Evolutionary conservation across 495 filamentous ascomycete species (phyloP).

Genomic region (Podospora pseudocomata): DNA sequence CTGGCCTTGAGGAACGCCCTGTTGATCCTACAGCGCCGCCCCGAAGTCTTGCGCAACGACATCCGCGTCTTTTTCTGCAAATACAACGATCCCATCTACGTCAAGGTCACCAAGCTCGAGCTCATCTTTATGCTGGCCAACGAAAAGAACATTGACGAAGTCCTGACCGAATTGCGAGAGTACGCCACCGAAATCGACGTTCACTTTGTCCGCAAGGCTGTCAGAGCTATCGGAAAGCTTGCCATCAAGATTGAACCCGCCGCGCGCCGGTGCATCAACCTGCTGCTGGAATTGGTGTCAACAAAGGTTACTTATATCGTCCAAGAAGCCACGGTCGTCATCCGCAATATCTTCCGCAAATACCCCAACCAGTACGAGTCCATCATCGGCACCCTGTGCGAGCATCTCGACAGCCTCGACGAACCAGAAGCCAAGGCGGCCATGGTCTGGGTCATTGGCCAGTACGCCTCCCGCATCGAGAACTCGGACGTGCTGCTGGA

Average conservation of each 20-base stretch:
- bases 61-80: constrained; percentile 99
- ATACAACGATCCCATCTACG: constrained; percentile 99
- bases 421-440: constrained; percentile 99
- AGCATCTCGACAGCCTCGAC: constrained; percentile 93
- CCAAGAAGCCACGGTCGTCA: constrained; percentile 98
- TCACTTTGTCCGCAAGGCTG: constrained; percentile 96
- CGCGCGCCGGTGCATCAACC: constrained; percentile 83
- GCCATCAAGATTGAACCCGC: constrained; percentile 99
- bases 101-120: constrained; percentile 98
- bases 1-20: constrained; percentile 91
- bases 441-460: constrained; percentile 99
- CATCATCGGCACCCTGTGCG: constrained; percentile 92
- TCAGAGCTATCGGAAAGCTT: constrained; percentile 95
- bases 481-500: constrained; percentile 92
- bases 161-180: constrained; percentile 90
- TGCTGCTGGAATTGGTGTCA: constrained; percentile 85
- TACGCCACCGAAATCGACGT: constrained; percentile 99
- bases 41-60: constrained; percentile 92
- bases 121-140: constrained; percentile 98
- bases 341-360: constrained; percentile 98
- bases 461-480: constrained; percentile 95
- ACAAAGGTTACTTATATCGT: constrained; percentile 99
- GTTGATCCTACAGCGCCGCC: constrained; percentile 86
- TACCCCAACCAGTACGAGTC: constrained; percentile 98
- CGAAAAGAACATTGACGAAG: constrained; percentile 93